Conservation (phyloP, 768 basidiomycete species). For the Hydnum rufescens region DNA sequence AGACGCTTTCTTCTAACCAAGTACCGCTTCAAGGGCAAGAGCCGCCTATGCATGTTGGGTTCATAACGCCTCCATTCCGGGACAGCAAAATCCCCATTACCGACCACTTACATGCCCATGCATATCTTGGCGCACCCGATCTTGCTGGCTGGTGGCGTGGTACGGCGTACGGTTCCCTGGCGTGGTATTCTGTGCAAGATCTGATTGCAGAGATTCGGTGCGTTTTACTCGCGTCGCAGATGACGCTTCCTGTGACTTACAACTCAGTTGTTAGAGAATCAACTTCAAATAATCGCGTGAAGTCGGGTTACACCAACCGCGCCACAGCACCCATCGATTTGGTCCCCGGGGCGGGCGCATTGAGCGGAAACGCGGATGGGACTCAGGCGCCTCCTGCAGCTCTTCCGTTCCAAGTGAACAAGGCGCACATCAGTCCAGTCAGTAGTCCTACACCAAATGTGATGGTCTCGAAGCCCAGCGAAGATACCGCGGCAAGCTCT, state of each 20-base stretch:
- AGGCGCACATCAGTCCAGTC: neutral
- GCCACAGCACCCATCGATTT: slow-evolving; percentile 43
- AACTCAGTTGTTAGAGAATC: slow-evolving; percentile 35
- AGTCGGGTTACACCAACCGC: slow-evolving; percentile 42
- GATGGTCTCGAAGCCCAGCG: too few relatives aligned
- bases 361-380: slow-evolving; percentile 44
- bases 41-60: slow-evolving; percentile 39
- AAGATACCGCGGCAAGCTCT: too few relatives aligned
- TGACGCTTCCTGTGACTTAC: slow-evolving; percentile 1
- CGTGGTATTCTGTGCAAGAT: slow-evolving; percentile 62
- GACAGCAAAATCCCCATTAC: slow-evolving; percentile 63
- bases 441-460: neutral
- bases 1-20: slow-evolving; percentile 13
- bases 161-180: slow-evolving; percentile 43
- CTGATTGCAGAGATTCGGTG: slow-evolving; percentile 68
- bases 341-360: slow-evolving; percentile 52
- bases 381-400: slow-evolving; percentile 19
- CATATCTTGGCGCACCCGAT: slow-evolving; percentile 45
- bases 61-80: slow-evolving; percentile 59
- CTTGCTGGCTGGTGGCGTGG: slow-evolving; percentile 54
- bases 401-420: slow-evolving; percentile 1
- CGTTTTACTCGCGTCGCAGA: slow-evolving; percentile 11
- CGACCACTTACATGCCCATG: slow-evolving; percentile 63
- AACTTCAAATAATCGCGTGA: slow-evolving; percentile 65
- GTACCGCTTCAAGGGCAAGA: slow-evolving; percentile 16